phyloP scores from a whole-genome alignment of 2,329 filamentous ascomycete genomes.

The Escovopsis sp. region DNA sequence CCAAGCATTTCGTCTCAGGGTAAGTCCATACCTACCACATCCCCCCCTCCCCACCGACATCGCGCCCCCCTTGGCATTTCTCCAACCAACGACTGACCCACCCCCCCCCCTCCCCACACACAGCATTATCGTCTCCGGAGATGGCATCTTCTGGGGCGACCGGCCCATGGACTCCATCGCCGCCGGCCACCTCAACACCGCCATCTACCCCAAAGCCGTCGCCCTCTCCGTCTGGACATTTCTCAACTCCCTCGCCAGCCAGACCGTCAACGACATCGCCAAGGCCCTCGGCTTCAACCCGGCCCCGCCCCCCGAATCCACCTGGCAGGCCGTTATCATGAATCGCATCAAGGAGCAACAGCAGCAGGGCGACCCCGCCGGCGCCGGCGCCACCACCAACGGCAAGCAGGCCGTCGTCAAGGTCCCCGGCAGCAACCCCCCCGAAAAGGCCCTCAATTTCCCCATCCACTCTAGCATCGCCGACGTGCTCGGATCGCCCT shows the following conservation, averaged over 20 bases:
- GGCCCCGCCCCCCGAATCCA: constrained; percentile 11
- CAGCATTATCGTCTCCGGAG: constrained; percentile 35
- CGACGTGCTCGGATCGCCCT: constrained; percentile 13
- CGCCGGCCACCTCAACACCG: constrained; percentile 29
- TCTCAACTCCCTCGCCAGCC: constrained; percentile 28
- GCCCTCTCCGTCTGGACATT: constrained; percentile 37
- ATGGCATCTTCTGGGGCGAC: constrained; percentile 31
- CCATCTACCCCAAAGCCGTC: constrained; percentile 38
- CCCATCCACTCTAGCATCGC: constrained; percentile 11
- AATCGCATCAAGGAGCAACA: constrained; percentile 15
- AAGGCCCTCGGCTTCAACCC: constrained; percentile 28
- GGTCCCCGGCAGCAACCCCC: constrained; percentile 10
- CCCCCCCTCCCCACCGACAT: too few relatives aligned
- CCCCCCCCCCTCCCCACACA: too few relatives aligned
- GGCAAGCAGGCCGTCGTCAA: constrained; percentile 11
- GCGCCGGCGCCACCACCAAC: too few relatives aligned
- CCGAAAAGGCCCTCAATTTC: constrained; percentile 11
- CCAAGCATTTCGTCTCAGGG: constrained; percentile 44
- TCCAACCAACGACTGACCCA: too few relatives aligned
- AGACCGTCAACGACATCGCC: constrained; percentile 27
- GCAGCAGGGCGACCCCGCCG: constrained; percentile 9
- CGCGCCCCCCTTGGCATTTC: too few relatives aligned
- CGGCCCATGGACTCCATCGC: constrained; percentile 31
- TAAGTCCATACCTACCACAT: constrained; percentile 16
- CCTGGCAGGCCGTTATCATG: constrained; percentile 18